These are phyloP conservation scores for Eucalyptus pauciflora DNA, from an alignment of 345 rosid species.

Conservation along the genomic window DNA sequence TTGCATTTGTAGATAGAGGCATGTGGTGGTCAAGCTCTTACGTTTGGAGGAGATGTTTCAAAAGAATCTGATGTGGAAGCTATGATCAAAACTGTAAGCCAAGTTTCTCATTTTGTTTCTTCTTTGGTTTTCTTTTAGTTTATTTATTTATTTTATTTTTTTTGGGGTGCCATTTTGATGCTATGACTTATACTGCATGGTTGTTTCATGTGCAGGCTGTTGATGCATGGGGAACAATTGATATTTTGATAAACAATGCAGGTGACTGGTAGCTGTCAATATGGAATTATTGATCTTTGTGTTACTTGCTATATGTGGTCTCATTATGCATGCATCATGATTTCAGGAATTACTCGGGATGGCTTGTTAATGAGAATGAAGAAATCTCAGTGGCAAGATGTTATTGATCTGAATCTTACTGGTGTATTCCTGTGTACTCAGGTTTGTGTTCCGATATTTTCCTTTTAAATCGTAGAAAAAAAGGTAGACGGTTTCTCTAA, in stretches of 20 bases:
- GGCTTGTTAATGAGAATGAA: constrained; percentile 92
- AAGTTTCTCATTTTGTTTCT: neutral
- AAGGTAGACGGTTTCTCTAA: neutral
- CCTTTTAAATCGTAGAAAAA: constrained; percentile 8
- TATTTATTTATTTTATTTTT: no score
- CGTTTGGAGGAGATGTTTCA: constrained; percentile 95
- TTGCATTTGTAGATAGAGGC: constrained; percentile 61
- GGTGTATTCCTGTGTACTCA: constrained; percentile 93
- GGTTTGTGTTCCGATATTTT: constrained; percentile 26
- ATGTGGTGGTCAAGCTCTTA: constrained; percentile 83
- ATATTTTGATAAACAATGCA: constrained; percentile 90
- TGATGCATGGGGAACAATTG: constrained; percentile 95
- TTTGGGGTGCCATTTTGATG: neutral
- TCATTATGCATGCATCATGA: constrained; percentile 8
- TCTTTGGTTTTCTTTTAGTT: neutral
- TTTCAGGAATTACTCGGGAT: constrained; percentile 82
- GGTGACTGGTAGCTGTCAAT: constrained; percentile 25
- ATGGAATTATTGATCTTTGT: neutral
- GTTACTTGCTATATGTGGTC: neutral
- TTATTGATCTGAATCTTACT: constrained; percentile 87
- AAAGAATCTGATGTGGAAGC: constrained; percentile 85
- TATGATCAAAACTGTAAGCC: constrained; percentile 87
- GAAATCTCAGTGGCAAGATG: constrained; percentile 89
- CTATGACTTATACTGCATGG: neutral
- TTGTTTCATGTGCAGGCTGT: constrained; percentile 50